Evolutionary conservation across 306 rosid genomes (phyloP).

Genomic region (Styphnolobium japonicum): DNA sequence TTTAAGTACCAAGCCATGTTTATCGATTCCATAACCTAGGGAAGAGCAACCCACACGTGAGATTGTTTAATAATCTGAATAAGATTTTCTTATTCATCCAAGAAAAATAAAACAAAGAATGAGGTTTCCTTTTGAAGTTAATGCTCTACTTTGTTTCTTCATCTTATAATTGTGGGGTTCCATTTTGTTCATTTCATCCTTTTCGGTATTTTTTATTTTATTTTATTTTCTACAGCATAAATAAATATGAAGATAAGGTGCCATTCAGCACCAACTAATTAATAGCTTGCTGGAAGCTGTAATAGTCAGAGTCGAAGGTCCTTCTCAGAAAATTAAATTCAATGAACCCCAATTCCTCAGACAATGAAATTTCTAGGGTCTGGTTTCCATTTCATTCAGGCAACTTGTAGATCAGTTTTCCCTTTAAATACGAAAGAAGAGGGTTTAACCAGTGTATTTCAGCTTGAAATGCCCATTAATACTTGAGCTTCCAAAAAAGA

Average conservation of each 20-base stretch:
- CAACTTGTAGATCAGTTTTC: neutral
- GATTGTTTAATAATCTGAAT: neutral
- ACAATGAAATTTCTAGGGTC: neutral
- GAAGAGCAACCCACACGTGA: slow-evolving; percentile 30
- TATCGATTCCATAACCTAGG: neutral
- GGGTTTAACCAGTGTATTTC: neutral
- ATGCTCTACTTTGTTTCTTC: slow-evolving; percentile 1
- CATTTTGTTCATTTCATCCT: neutral
- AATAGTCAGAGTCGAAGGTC: neutral
- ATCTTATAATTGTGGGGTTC: neutral
- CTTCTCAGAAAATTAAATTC: neutral
- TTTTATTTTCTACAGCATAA: neutral
- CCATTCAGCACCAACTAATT: neutral
- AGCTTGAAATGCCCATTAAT: neutral
- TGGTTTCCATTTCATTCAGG: neutral
- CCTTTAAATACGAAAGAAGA: neutral
- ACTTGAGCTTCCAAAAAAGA: neutral
- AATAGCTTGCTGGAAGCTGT: slow-evolving; percentile 9
- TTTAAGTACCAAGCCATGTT: neutral
- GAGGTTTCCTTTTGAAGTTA: neutral
- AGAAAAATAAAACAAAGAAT: neutral
- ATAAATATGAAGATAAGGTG: slow-evolving; percentile 16
- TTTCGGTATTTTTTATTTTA: neutral
- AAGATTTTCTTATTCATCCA: neutral
- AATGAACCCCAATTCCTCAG: neutral